Evolutionary conservation across 192 early-diverging fungal genomes (phyloP).

Genomic region (Chytriomyces hyalinus): DNA sequence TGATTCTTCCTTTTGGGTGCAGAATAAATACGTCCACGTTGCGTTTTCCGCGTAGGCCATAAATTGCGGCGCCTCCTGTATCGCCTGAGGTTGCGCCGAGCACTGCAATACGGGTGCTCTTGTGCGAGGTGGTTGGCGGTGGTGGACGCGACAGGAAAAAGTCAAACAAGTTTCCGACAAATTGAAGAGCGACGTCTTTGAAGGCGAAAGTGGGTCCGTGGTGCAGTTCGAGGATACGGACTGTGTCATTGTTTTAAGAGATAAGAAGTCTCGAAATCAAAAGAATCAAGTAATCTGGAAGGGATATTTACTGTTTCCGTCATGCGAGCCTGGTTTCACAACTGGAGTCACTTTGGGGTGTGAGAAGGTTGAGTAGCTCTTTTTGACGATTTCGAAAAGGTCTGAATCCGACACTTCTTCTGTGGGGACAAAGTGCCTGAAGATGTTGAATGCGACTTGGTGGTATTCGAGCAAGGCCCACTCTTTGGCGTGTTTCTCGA

Average conservation of each 20-base stretch:
- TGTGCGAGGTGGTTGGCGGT: slow-evolving; percentile 2
- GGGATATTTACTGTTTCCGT: slow-evolving; percentile 18
- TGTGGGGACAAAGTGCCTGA: slow-evolving; percentile 81
- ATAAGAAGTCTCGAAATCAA: neutral
- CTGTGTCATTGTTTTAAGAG: neutral
- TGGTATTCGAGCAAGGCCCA: slow-evolving; percentile 80
- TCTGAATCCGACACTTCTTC: slow-evolving; percentile 78
- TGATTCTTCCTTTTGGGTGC: slow-evolving; percentile 87
- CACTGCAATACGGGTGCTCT: slow-evolving; percentile 67
- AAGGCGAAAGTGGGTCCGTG: slow-evolving; percentile 98
- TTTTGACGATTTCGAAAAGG: slow-evolving; percentile 64
- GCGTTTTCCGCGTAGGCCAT: slow-evolving; percentile 91
- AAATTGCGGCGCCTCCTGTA: slow-evolving; percentile 98
- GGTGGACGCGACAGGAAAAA: slow-evolving; percentile 83
- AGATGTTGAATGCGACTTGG: slow-evolving; percentile 82
- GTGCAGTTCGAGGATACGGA: slow-evolving; percentile 85
- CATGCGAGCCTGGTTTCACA: slow-evolving; percentile 14
- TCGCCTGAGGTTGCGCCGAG: slow-evolving; percentile 96
- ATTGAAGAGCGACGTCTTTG: slow-evolving; percentile 97
- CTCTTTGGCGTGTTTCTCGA: slow-evolving; percentile 1
- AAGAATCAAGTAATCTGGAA: neutral
- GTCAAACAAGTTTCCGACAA: slow-evolving; percentile 96
- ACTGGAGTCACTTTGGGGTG: slow-evolving; percentile 13
- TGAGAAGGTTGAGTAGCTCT: slow-evolving; percentile 13
- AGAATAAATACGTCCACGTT: slow-evolving; percentile 93